Evolutionary conservation across 352 stramenopile genomes (phyloP).

Genomic region (Phytophthora meadii): DNA sequence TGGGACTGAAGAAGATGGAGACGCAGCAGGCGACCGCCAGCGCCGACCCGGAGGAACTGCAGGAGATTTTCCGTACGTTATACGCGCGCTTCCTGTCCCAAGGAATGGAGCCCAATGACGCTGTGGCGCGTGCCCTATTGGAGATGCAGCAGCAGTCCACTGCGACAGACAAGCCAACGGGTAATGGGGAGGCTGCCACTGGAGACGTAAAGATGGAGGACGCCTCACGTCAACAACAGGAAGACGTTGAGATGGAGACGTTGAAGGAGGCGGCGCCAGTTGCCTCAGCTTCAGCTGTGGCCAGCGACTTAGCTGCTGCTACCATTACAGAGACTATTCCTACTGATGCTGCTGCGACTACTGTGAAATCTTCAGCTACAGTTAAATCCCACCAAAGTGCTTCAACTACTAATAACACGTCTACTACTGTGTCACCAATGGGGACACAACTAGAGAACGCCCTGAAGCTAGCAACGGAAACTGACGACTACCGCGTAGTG

Average conservation of each 20-base stretch:
- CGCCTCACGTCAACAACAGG: conserved; percentile 18
- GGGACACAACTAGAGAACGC: conserved; percentile 52
- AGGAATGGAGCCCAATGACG: conserved; percentile 67
- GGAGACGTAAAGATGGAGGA: conserved; percentile 62
- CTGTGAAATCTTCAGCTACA: background rate
- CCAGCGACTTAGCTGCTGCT: conserved; percentile 24
- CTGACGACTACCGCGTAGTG: conserved; percentile 55
- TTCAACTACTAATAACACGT: background rate
- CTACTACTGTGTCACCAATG: conserved; percentile 26
- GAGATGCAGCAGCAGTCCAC: conserved; percentile 49
- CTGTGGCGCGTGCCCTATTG: conserved; percentile 58
- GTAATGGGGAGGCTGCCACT: too few relatives aligned
- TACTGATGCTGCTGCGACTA: background rate
- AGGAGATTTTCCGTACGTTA: conserved; percentile 58
- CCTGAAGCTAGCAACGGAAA: conserved; percentile 46
- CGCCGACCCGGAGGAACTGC: conserved; percentile 32
- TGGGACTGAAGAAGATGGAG: conserved; percentile 20
- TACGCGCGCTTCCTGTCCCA: conserved; percentile 60
- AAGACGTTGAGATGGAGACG: conserved; percentile 39
- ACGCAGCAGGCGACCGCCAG: conserved; percentile 23
- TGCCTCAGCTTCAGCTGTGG: conserved; percentile 15
- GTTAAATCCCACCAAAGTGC: background rate
- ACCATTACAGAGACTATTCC: conserved; percentile 10
- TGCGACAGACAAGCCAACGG: background rate
- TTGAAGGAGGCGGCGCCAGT: conserved; percentile 23